Percentiles rank a stretch among this genome's conserved stretches.
These are phyloP conservation scores for Lithospermum erythrorhizon DNA, from an alignment of 257 asterid genomes.

Conservation along the genomic window DNA sequence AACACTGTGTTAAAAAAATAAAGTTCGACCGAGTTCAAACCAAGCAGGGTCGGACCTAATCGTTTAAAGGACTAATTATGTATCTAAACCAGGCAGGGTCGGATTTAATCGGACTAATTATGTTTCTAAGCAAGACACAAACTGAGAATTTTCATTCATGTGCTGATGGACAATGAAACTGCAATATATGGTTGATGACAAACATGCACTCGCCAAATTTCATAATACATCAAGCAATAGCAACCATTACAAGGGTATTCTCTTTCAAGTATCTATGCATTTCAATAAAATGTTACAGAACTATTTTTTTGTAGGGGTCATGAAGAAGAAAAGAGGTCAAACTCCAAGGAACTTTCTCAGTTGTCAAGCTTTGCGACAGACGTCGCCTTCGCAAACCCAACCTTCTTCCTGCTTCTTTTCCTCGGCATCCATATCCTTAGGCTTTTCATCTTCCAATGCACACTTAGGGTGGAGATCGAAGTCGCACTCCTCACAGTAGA, in stretches of 20 bases:
- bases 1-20: too few relatives aligned
- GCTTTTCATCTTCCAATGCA: conserved; percentile 26
- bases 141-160: too few relatives aligned
- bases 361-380: conserved; percentile 17
- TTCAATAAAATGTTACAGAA: background rate
- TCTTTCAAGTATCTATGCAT: too few relatives aligned
- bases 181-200: background rate
- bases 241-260: too few relatives aligned
- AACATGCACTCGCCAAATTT: background rate
- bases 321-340: background rate
- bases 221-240: too few relatives aligned
- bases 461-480: conserved; percentile 67
- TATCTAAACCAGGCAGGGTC: too few relatives aligned
- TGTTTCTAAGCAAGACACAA: too few relatives aligned
- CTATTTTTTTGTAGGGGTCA: background rate
- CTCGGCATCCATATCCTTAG: conserved; percentile 4
- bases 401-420: conserved; percentile 11
- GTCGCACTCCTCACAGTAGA: conserved; percentile 46
- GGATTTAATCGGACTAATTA: too few relatives aligned
- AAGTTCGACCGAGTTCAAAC: too few relatives aligned
- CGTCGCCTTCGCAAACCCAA: conserved; percentile 21
- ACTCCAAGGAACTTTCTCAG: background rate
- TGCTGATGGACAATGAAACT: too few relatives aligned
- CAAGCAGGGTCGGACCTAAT: too few relatives aligned
- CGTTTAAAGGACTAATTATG: too few relatives aligned